These are phyloP conservation scores for Botrytis porri DNA, from an alignment of 2,329 filamentous ascomycete species.

Conservation along the genomic window DNA sequence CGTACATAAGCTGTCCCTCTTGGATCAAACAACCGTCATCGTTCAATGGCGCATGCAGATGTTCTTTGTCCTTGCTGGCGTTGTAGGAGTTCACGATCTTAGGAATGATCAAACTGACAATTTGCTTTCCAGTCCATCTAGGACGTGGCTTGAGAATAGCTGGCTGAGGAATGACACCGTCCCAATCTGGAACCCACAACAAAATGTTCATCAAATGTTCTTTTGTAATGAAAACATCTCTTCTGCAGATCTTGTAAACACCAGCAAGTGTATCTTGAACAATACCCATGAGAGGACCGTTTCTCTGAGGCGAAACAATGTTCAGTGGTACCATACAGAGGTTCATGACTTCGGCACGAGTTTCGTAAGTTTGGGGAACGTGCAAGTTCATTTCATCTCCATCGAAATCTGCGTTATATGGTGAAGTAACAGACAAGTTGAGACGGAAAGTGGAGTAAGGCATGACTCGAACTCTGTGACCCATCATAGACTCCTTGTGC, in stretches of 20 bases:
- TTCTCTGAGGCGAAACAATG: constrained; percentile 96
- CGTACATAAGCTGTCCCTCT: constrained; percentile 85
- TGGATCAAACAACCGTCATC: constrained; percentile 82
- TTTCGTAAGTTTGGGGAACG: constrained; percentile 96
- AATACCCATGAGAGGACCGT: constrained; percentile 98
- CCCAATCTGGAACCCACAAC: constrained; percentile 97
- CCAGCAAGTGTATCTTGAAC: constrained; percentile 97
- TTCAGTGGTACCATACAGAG: constrained; percentile 97
- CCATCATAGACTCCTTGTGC: constrained; percentile 99
- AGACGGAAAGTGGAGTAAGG: constrained; percentile 98
- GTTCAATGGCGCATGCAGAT: constrained; percentile 56
- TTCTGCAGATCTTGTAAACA: constrained; percentile 92
- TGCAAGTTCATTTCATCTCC: constrained; percentile 99
- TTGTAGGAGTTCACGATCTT: constrained; percentile 76
- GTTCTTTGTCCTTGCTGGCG: constrained; percentile 54
- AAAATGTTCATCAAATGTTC: constrained; percentile 95
- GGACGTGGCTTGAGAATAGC: constrained; percentile 92
- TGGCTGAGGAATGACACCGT: constrained; percentile 87
- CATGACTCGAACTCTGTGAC: constrained; percentile 95
- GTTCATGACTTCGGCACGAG: constrained; percentile 88
- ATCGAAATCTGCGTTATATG: constrained; percentile 99
- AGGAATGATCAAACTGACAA: constrained; percentile 90
- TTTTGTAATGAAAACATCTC: constrained; percentile 86
- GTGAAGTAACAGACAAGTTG: constrained; percentile 94
- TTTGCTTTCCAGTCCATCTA: constrained; percentile 97